phyloP scores from a whole-genome alignment of 805 yeast genomes.

The Citeromyces matritensis region DNA sequence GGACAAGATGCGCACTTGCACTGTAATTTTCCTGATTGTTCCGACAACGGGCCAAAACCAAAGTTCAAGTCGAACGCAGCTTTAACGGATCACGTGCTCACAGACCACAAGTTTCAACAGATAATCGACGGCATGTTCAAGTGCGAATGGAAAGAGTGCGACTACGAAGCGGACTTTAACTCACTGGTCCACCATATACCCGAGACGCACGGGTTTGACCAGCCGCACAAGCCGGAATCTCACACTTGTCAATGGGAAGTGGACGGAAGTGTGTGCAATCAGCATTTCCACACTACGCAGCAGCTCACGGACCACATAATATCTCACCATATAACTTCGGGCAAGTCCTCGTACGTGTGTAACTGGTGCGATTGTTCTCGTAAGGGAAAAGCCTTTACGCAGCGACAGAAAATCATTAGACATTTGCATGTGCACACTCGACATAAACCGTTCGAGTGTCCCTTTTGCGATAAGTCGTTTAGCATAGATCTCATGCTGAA shows the following conservation, averaged over 20 bases:
- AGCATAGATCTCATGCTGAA: constrained; percentile 64
- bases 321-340: constrained; percentile 54
- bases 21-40: too few species aligned
- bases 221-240: constrained; percentile 5
- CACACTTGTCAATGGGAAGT: constrained; percentile 24
- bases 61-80: too few species aligned
- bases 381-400: constrained; percentile 45
- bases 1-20: too few species aligned
- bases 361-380: constrained; percentile 71
- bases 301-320: constrained; percentile 63
- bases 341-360: constrained; percentile 58
- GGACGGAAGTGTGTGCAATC: constrained; percentile 27
- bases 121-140: constrained; percentile 9
- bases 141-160: constrained; percentile 74
- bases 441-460: constrained; percentile 66
- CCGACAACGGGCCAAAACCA: too few species aligned
- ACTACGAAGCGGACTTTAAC: constrained; percentile 33
- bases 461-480: constrained; percentile 51
- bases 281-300: constrained; percentile 32
- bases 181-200: constrained; percentile 47
- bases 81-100: too few species aligned
- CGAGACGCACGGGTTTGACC: constrained; percentile 21
- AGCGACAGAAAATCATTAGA: constrained; percentile 73
- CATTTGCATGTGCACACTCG: constrained; percentile 85
- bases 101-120: too few species aligned